phyloP scores from a whole-genome alignment of 805 yeast species.

The Sugiyamaella boreocaroliniensis region DNA sequence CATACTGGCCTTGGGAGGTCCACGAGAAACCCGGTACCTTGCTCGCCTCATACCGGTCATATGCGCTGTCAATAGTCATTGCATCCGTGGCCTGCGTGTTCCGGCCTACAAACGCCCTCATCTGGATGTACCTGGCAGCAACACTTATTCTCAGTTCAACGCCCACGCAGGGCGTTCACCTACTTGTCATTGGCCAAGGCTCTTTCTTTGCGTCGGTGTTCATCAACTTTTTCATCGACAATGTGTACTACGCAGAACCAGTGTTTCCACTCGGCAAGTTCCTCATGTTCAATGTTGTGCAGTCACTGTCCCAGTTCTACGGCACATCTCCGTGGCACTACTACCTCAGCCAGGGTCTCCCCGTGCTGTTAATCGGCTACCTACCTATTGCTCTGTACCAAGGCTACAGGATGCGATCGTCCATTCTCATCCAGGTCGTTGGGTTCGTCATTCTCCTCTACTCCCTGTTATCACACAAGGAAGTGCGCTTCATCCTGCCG shows the following conservation, averaged over 20 bases:
- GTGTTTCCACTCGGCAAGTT: constrained; percentile 65
- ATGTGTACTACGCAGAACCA: constrained; percentile 44
- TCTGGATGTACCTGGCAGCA: constrained; percentile 65
- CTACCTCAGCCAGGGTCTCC: constrained; percentile 76
- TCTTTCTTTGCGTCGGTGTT: constrained; percentile 29
- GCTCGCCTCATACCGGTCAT: constrained; percentile 17
- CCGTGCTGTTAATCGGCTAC: constrained; percentile 61
- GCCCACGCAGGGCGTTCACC: constrained; percentile 10
- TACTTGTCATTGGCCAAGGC: constrained; percentile 22
- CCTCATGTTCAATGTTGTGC: constrained; percentile 67
- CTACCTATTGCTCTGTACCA: constrained; percentile 57
- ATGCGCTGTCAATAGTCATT: constrained; percentile 38
- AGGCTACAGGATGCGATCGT: constrained; percentile 20
- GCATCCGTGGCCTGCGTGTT: constrained; percentile 63
- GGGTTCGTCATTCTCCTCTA: constrained; percentile 46
- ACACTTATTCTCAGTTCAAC: constrained; percentile 15
- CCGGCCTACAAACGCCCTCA: constrained; percentile 75
- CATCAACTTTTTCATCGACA: constrained; percentile 46
- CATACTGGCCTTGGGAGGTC: constrained; percentile 60
- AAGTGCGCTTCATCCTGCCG: constrained; percentile 83
- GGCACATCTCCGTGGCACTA: constrained; percentile 83
- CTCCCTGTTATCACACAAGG: constrained; percentile 75
- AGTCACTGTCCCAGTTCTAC: constrained; percentile 70
- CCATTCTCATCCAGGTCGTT: constrained; percentile 28
- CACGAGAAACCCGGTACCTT: constrained; percentile 6